phyloP scores from a whole-genome alignment of 2,329 filamentous ascomycete genomes.

The Scedosporium dehoogii region DNA sequence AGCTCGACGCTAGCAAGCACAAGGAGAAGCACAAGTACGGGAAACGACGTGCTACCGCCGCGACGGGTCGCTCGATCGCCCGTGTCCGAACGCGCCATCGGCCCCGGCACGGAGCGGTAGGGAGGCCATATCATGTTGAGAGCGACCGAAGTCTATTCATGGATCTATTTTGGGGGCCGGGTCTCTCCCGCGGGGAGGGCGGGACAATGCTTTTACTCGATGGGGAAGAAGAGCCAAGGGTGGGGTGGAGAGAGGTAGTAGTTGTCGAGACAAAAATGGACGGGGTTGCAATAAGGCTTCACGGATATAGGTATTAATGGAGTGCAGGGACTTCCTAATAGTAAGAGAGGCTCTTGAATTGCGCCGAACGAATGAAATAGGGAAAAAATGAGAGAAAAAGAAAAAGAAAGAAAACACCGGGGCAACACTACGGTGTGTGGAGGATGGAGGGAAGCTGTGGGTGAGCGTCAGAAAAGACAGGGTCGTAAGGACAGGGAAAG shows the following conservation, averaged over 20 bases:
- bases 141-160: background rate
- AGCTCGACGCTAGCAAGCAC: background rate
- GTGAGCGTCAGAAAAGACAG: background rate
- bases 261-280: background rate
- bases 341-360: background rate
- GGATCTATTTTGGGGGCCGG: background rate
- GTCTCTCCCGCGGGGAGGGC: background rate
- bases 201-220: background rate
- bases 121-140: slow-evolving; percentile 4
- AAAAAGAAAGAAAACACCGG: background rate
- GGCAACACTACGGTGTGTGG: background rate
- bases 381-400: background rate
- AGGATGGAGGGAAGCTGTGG: background rate
- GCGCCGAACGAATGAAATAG: background rate
- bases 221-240: background rate
- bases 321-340: no score
- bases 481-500: background rate
- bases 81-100: background rate
- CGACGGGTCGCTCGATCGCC: background rate
- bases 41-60: background rate
- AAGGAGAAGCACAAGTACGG: slow-evolving; percentile 1
- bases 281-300: background rate
- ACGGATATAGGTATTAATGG: background rate
- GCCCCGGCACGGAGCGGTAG: background rate
- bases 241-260: background rate